Base-by-base conservation (phyloP, 495 filamentous ascomycete genomes). In the Penicillium canescens region DNA sequence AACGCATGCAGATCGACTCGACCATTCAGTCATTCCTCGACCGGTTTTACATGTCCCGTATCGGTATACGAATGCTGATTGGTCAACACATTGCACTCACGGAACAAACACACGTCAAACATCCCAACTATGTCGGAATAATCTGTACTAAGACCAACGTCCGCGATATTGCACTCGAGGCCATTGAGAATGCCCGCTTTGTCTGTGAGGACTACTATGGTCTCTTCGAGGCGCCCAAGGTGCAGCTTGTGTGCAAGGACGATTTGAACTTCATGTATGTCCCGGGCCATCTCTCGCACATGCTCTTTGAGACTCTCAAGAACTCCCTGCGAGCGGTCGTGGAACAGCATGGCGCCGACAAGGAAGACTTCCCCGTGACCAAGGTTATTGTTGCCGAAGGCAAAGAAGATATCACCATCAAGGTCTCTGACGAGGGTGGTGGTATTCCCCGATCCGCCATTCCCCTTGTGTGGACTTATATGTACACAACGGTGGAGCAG, bases 21-120 rank as follows among this genome's bases (percentile, higher is more conserved):
- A 94, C 91, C 48, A 96, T 98, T 45, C 94, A 98, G 67, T 83
- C 87, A 45, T 98, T 98, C 75, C 85, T 98, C 50, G 94, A 98
- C 74, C 89, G 94, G 45, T 98, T 98, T 68, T 98, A 98, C 77
- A 98, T 98, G 94, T 96, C 91, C 33, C 91, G 94, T n/a, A 98
- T 98, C 57, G 94, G 94, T 57, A 98, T 98, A 49, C 90, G 94
- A 55, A 98, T 98, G 94, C 82, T 98, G 12, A 96, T 98, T 49
- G 94, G 94, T 28, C 94, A 98, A 69, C 94, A 98, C 72, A 94
- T 98, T 52, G 95, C 94, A 53, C 79, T 98, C 47, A 96, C 92
- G 16, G 92, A 97, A 63, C 91, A 96, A 77, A 88, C 86, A 50
- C 86, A 92, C 57, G 82, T 88, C 57, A 84, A 85, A 39, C 92